A percentile compares a stretch with the other conserved stretches of the same genome.
Evolutionary conservation across 1,139 yeast species (phyloP).

Genomic region (Saccharomyces hybrid): DNA sequence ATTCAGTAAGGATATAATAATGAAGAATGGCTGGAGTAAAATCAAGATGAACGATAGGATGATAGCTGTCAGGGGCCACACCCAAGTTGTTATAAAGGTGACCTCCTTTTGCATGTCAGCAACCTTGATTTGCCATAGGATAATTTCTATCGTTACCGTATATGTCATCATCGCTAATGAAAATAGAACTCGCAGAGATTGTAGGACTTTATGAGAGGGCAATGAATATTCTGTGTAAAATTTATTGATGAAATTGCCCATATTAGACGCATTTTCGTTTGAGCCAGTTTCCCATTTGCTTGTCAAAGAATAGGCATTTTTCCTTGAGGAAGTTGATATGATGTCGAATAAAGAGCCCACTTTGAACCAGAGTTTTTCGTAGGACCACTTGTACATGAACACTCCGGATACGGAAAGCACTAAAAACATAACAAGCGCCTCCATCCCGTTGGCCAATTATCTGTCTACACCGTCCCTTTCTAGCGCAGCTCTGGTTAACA

Average conservation of each 20-base stretch:
- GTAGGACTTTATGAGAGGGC: slow-evolving; percentile 18
- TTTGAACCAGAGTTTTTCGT: too few relatives aligned
- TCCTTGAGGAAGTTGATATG: too few relatives aligned
- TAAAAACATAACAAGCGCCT: too few relatives aligned
- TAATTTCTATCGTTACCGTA: slow-evolving; percentile 25
- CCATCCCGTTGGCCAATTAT: too few relatives aligned
- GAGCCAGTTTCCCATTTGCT: too few relatives aligned
- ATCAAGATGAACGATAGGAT: slow-evolving; percentile 19
- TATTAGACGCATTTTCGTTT: slow-evolving; percentile 1
- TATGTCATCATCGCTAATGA: slow-evolving; percentile 25
- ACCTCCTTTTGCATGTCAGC: slow-evolving; percentile 17
- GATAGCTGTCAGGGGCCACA: slow-evolving; percentile 26
- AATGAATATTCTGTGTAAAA: slow-evolving; percentile 28
- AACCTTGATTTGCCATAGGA: slow-evolving; percentile 28
- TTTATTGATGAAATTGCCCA: slow-evolving; percentile 19
- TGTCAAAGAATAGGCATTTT: too few relatives aligned
- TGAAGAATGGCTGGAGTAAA: slow-evolving; percentile 31
- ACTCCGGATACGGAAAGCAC: too few relatives aligned
- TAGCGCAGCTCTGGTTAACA: too few relatives aligned
- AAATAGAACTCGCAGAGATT: slow-evolving; percentile 20
- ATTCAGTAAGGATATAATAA: slow-evolving; percentile 27
- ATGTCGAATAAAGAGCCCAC: too few relatives aligned
- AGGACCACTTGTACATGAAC: too few relatives aligned
- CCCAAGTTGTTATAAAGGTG: slow-evolving; percentile 16
- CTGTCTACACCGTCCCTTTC: too few relatives aligned